Percentiles rank a stretch among this genome's conserved stretches.
These are phyloP conservation scores for Fusarium fujikuroi DNA, from an alignment of 2,329 filamentous ascomycete species.

Conservation along the genomic window DNA sequence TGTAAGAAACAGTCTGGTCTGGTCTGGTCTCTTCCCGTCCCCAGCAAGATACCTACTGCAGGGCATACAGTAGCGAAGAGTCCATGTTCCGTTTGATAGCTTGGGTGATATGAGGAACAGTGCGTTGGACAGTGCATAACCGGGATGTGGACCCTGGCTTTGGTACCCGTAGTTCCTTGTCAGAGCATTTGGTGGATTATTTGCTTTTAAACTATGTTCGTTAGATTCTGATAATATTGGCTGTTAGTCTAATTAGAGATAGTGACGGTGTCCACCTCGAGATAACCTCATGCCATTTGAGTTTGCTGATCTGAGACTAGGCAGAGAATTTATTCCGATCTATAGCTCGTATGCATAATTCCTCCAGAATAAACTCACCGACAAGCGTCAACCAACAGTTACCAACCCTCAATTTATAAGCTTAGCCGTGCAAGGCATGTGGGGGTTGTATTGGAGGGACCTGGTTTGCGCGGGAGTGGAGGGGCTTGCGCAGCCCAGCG, in stretches of 20 bases:
- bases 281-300: not conserved
- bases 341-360: not conserved
- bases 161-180: conserved; percentile 19
- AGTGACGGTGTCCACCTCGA: not conserved
- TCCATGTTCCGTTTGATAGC: conserved; percentile 3
- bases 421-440: conserved; percentile 27
- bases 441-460: conserved; percentile 29
- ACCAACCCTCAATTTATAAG: conserved; percentile 19
- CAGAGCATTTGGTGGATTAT: not conserved
- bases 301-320: not conserved
- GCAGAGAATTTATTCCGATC: not conserved
- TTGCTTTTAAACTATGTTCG: conserved; percentile 10
- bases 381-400: not conserved
- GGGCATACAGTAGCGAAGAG: conserved; percentile 12
- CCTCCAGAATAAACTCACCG: conserved; percentile 1
- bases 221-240: conserved; percentile 20
- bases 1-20: conserved; percentile 28
- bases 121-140: conserved; percentile 26
- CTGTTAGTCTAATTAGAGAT: conserved; percentile 11
- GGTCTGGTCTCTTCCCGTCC: conserved; percentile 27
- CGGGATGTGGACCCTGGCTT: conserved; percentile 28
- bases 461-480: conserved; percentile 36
- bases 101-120: conserved; percentile 18
- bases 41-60: conserved; percentile 16
- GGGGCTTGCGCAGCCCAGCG: conserved; percentile 34